Evolutionary conservation across 106 monocot genomes (phyloP), one percentile per base, ranked within the genome.

Genomic region (Allium fistulosum): DNA sequence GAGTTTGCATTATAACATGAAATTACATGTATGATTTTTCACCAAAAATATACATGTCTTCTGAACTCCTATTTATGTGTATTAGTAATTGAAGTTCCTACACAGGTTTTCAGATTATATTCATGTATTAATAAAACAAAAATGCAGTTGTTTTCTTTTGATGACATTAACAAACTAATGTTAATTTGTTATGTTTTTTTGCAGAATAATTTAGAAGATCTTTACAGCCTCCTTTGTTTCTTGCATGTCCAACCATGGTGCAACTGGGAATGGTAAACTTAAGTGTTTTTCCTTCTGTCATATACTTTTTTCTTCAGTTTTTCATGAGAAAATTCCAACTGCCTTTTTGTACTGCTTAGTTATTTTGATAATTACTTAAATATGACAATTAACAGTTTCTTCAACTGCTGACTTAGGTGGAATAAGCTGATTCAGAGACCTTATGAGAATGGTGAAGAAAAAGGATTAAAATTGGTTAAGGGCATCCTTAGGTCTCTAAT

Each of bases 151-250:
- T 37, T 37, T 37, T 37, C 37, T 37, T 37, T 1, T 37, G 2
- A 10, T 28, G 18, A 7, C 15, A 37, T 48, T 1, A 48, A 17
- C 13, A 17, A 64, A 64, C 64, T 64, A 64, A 48, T 22, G 7
- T 14, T 53, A 8, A 27, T 17, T 52, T 27, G 9, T 7, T 53
- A 65, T 0, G 46, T 49, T 67, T 62, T 62, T 11, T 2, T 85
- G 75, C 84, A 94, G 94, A 94, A 94, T 79, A 87, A 73, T 69
- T 82, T 94, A 84, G 94, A 87, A 75, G 94, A 94, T 67, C 86
- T 94, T 11, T 94, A 90, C 76, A 94, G 94, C 74, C 90, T 94
- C 14, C 82, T 94, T 58, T 84, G 94, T 76, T 94, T 94, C 77
- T 77, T 94, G 62, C 84, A 78, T 60, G 90, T 94, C 51, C 80